These are phyloP conservation scores for Nitzschia sp. DNA, from an alignment of 108 stramenopile genomes.

Conservation along the genomic window DNA sequence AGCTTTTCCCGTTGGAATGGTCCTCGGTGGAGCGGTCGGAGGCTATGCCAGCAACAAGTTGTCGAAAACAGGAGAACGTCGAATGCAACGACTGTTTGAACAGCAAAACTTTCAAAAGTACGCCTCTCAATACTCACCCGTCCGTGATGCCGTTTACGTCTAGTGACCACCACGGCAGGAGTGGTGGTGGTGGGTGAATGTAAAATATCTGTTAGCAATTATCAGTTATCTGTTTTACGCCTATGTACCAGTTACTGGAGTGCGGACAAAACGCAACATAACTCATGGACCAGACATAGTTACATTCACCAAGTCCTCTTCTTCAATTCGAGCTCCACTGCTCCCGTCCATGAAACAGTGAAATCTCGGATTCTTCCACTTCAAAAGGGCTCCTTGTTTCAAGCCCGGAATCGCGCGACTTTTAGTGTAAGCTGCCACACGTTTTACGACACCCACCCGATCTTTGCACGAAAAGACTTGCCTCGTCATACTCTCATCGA, in stretches of 20 bases:
- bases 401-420: constrained; percentile 28
- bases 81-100: constrained; percentile 18
- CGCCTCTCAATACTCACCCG: constrained; percentile 9
- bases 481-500: constrained; percentile 32
- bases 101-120: constrained; percentile 8
- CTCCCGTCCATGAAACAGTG: constrained; percentile 41
- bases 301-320: constrained; percentile 34
- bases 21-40: constrained; percentile 20
- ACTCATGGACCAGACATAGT: no score
- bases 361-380: constrained; percentile 48
- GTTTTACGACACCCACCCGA: constrained; percentile 23
- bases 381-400: constrained; percentile 18
- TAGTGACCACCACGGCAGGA: no score
- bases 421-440: constrained; percentile 39
- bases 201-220: no score
- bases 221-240: no score
- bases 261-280: no score
- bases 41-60: constrained; percentile 15
- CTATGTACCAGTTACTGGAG: no score
- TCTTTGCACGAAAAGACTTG: constrained; percentile 40
- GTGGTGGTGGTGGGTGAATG: no score
- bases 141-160: background rate
- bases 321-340: constrained; percentile 41
- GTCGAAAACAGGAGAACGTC: constrained; percentile 17
- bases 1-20: constrained; percentile 18